Evolutionary conservation across 441 rosid genomes (phyloP).

Genomic region (Codiaeum variegatum): DNA sequence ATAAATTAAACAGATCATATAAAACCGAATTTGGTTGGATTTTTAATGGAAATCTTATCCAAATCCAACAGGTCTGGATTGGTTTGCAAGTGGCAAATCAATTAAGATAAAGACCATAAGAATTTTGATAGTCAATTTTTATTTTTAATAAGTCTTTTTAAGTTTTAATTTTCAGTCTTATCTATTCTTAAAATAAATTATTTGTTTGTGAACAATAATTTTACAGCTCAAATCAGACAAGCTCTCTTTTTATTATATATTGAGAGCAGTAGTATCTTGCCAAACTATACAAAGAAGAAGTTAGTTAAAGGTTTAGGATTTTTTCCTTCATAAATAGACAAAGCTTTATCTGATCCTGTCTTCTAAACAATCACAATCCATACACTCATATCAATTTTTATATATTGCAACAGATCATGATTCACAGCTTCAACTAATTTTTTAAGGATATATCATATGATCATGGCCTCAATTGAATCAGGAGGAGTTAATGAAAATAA

Average conservation of each 20-base stretch:
- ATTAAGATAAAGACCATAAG: not conserved
- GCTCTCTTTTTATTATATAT: not conserved
- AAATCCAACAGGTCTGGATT: not conserved
- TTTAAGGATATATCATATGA: not conserved
- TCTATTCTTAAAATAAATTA: not conserved
- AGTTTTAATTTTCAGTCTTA: not conserved
- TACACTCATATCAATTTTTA: not conserved
- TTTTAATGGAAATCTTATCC: not conserved
- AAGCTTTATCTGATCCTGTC: not conserved
- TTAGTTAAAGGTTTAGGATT: not conserved
- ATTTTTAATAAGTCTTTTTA: not conserved
- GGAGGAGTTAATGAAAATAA: slow-evolving; percentile 16
- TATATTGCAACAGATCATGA: not conserved
- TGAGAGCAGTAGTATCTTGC: not conserved
- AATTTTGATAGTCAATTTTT: not conserved
- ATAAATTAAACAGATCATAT: not conserved
- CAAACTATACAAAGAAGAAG: not conserved
- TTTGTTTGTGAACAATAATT: too few relatives aligned
- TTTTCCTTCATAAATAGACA: not conserved
- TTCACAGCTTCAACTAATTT: not conserved
- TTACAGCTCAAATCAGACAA: too few relatives aligned
- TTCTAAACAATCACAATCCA: too few relatives aligned
- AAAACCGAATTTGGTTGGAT: not conserved
- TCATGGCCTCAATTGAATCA: slow-evolving; percentile 27
- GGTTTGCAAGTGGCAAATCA: not conserved